phyloP scores from a whole-genome alignment of 176 grass and related monocot genomes.

The Oryza coarctata region DNA sequence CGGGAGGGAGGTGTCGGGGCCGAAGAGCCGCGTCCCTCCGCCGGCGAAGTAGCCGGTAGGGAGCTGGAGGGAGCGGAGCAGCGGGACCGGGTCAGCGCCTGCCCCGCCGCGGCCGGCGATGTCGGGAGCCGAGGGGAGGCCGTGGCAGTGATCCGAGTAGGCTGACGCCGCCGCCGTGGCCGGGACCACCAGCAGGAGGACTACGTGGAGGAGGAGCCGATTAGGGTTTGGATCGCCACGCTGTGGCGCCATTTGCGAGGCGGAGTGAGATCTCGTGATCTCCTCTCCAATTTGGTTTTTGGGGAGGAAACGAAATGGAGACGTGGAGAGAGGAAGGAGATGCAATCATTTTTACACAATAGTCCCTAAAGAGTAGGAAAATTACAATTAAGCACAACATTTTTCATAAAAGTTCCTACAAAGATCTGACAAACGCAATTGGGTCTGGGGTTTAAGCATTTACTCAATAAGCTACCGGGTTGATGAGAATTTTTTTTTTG shows the following conservation, averaged over 20 bases:
- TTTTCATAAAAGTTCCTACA: too few species aligned
- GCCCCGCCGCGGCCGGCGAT: background rate
- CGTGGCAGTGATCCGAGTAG: slow-evolving; percentile 57
- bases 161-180: background rate
- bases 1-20: slow-evolving; percentile 19
- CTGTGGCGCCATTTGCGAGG: slow-evolving; percentile 38
- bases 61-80: slow-evolving; percentile 34
- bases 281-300: background rate
- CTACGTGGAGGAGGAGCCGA: background rate
- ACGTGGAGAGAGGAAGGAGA: background rate
- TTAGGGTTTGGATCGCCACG: background rate
- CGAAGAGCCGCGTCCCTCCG: slow-evolving; percentile 42
- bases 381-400: too few species aligned
- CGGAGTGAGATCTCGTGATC: slow-evolving; percentile 34
- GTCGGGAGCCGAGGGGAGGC: slow-evolving; percentile 33
- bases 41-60: slow-evolving; percentile 65
- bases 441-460: too few species aligned
- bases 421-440: too few species aligned
- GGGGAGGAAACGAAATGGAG: background rate
- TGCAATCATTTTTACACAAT: background rate
- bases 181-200: slow-evolving; percentile 30
- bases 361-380: too few species aligned
- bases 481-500: too few species aligned
- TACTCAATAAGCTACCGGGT: too few species aligned
- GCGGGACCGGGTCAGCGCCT: background rate